A percentile compares a stretch with the other conserved stretches of the same genome.
phyloP scores from a whole-genome alignment of 371 early-diverging fungal genomes.

The Entomophthora muscae region DNA sequence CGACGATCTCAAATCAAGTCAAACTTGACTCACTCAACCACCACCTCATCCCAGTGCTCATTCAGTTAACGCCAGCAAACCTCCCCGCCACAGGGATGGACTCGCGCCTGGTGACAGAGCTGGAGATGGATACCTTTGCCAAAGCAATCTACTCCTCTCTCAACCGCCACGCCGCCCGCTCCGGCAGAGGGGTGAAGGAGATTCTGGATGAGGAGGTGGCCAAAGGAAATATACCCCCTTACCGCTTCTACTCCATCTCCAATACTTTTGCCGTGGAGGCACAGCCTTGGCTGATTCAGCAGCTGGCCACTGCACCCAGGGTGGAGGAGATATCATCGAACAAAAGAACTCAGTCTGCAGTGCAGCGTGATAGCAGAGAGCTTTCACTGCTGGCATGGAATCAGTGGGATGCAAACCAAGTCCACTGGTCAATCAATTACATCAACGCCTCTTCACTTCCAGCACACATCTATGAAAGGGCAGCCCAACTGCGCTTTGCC shows the following conservation, averaged over 20 bases:
- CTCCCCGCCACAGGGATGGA: background rate
- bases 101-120: background rate
- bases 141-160: background rate
- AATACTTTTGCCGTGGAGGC: constrained; percentile 5
- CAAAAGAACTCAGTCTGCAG: background rate
- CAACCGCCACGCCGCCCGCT: background rate
- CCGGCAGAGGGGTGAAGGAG: background rate
- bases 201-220: background rate
- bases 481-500: background rate
- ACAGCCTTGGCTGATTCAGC: background rate
- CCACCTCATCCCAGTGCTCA: background rate
- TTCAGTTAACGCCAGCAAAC: background rate
- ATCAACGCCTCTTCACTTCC: background rate
- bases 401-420: background rate
- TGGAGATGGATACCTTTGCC: background rate
- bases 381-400: background rate
- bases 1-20: background rate
- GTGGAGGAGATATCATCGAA: constrained; percentile 7
- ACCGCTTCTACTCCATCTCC: constrained; percentile 6
- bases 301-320: background rate
- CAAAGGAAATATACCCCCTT: background rate
- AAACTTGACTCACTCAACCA: background rate
- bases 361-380: background rate
- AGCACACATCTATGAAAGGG: background rate
- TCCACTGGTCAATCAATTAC: background rate